Percentiles rank a stretch among this genome's conserved stretches.
These are phyloP conservation scores for Carex sylvatica DNA, from an alignment of 202 grass and related monocot species.

Conservation along the genomic window DNA sequence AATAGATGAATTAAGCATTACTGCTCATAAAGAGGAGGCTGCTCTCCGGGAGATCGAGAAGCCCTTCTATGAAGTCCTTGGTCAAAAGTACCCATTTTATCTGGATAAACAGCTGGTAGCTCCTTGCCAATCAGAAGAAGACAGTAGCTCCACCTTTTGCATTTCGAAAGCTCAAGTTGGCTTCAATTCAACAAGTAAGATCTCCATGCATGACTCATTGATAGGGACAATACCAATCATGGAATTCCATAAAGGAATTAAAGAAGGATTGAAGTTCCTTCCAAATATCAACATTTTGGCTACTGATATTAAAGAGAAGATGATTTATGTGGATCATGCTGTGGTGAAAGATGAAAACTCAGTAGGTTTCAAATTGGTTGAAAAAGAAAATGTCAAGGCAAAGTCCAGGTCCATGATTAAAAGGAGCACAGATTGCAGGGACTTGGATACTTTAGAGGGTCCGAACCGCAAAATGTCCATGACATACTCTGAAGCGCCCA, in stretches of 20 bases:
- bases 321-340: background rate
- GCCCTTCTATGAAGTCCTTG: slow-evolving; percentile 55
- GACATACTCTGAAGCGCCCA: slow-evolving; percentile 26
- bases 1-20: slow-evolving; percentile 38
- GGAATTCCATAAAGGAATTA: slow-evolving; percentile 14
- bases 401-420: background rate
- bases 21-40: slow-evolving; percentile 19
- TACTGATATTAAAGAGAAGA: background rate
- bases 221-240: background rate
- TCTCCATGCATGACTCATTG: background rate
- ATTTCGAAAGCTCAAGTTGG: background rate
- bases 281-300: background rate
- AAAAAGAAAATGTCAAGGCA: background rate
- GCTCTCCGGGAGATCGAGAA: slow-evolving; percentile 52
- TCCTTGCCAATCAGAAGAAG: background rate
- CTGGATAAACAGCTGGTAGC: background rate
- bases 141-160: background rate
- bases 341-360: background rate
- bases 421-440: background rate
- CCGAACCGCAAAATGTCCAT: slow-evolving; percentile 40
- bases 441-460: slow-evolving; percentile 29
- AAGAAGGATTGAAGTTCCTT: slow-evolving; percentile 29
- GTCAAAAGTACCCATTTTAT: slow-evolving; percentile 38
- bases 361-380: background rate
- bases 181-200: background rate